Base-by-base conservation (phyloP, 2,329 filamentous ascomycete species). In the Chaetomium sp. region DNA sequence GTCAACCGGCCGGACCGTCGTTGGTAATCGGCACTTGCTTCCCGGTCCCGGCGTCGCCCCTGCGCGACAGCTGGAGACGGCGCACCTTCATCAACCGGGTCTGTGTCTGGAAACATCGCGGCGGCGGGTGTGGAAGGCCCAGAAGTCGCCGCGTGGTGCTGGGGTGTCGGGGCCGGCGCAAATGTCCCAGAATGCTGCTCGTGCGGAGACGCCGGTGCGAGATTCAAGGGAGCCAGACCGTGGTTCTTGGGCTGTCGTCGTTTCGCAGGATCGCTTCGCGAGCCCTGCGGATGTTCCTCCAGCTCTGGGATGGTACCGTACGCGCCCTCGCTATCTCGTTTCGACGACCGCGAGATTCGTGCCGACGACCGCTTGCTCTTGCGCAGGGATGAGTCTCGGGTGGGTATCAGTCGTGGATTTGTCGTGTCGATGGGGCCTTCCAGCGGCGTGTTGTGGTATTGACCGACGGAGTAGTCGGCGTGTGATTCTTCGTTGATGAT, bases 61-160 rank as follows among this genome's bases (percentile, higher is more conserved):
- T 87, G 86, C 12, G 84, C 78, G 6, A 90, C 78, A 1, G 85
- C 78, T 0, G 87, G 87, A 14, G 82, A 87, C 1, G 87, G 87
- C 0, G 87, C 87, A 11, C 83, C 84, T 14, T 88, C 85, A 27
- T 87, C 81, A 2, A 73, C 49, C 8, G 72, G 67, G 14, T 73
- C 70, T 7, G 70, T 65, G 32, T 68, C 64, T 7, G 67, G 61
- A 44, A 67, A 65, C 61, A 66, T 63, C 54, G 54, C 46, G 33
- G 19, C 37, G 3, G 58, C 53, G 2, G 65, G 63, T 36, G 61
- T 61, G 3, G 61, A 54, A 6, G 60, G 62, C 38, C 57, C 56
- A 5, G 57, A 49, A 52, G 49, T 55, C 9, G 52, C 35, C 32
- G 62, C 60, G 14, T 55, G 48, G 4, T 52, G 50, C 2, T 52